Conservation (phyloP, 352 stramenopile species). For the Phytopythium helicoides region DNA sequence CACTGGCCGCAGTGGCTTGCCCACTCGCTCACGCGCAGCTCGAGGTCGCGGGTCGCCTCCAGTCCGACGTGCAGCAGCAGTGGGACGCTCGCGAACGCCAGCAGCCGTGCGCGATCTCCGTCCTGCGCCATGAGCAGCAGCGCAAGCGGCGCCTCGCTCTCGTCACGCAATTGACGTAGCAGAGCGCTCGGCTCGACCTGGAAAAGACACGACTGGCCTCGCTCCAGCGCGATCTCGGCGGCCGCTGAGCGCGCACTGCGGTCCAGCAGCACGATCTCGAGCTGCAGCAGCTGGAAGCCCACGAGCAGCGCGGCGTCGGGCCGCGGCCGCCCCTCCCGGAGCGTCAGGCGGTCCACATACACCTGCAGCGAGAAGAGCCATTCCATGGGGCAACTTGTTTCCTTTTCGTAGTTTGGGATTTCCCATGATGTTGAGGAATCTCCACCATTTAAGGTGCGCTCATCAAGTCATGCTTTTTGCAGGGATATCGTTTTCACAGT, state of each 20-base stretch:
- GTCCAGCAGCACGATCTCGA: constrained; percentile 52
- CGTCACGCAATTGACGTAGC: constrained; percentile 19
- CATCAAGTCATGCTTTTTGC: too few species aligned
- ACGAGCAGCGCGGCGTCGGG: constrained; percentile 13
- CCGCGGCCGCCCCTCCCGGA: neutral
- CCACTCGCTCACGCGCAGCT: constrained; percentile 41
- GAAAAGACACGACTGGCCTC: constrained; percentile 57
- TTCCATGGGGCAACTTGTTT: neutral
- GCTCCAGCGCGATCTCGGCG: constrained; percentile 4
- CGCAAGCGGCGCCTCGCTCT: constrained; percentile 22
- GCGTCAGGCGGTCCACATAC: constrained; percentile 20
- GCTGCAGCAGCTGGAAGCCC: constrained; percentile 49
- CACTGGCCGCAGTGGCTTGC: constrained; percentile 28
- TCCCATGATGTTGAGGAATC: too few species aligned
- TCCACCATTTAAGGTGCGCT: too few species aligned
- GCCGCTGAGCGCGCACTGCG: neutral
- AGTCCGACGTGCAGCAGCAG: constrained; percentile 28
- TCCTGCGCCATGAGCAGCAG: constrained; percentile 36
- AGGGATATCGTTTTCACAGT: too few species aligned
- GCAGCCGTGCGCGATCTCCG: constrained; percentile 26
- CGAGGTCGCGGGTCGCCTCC: neutral
- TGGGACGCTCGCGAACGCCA: constrained; percentile 30
- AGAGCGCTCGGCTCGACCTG: constrained; percentile 26
- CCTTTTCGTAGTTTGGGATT: too few species aligned
- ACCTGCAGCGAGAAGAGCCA: constrained; percentile 50